Evolutionary conservation across 768 basidiomycete genomes (phyloP).

Genomic region (Hygrocybe coccinea): DNA sequence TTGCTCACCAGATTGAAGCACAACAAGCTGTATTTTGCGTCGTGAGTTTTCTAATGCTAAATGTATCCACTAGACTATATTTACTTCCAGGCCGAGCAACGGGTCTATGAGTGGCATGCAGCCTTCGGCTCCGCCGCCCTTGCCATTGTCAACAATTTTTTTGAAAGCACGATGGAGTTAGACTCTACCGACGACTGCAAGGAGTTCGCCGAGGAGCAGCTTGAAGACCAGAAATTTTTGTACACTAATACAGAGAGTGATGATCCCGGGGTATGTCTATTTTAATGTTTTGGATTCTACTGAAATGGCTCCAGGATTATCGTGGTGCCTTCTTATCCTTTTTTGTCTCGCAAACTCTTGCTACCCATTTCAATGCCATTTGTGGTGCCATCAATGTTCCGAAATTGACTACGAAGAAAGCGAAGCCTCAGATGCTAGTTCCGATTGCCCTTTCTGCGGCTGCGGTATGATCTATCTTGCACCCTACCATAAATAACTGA

Average conservation of each 20-base stretch:
- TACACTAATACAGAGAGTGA: neutral
- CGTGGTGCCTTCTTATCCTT: neutral
- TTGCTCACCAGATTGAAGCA: neutral
- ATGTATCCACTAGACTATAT: neutral
- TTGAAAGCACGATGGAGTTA: neutral
- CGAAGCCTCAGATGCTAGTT: neutral
- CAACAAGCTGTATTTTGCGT: neutral
- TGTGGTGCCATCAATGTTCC: neutral
- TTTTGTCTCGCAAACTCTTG: neutral
- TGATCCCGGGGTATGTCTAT: neutral
- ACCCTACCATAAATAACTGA: too few relatives aligned
- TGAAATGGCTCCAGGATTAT: neutral
- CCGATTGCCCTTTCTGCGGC: neutral
- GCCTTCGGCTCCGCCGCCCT: conserved; percentile 3
- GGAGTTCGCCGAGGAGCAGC: neutral
- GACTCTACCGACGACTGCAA: neutral
- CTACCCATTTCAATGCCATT: neutral
- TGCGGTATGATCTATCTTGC: neutral
- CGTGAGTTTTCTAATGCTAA: neutral
- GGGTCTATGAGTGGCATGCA: conserved; percentile 5
- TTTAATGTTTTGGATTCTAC: neutral
- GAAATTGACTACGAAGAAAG: neutral
- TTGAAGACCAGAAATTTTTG: neutral
- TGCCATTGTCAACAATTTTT: conserved; percentile 5
- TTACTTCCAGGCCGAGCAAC: conserved; percentile 2